Base-by-base conservation (phyloP, 345 rosid species). In the Populus ilicifolia region DNA sequence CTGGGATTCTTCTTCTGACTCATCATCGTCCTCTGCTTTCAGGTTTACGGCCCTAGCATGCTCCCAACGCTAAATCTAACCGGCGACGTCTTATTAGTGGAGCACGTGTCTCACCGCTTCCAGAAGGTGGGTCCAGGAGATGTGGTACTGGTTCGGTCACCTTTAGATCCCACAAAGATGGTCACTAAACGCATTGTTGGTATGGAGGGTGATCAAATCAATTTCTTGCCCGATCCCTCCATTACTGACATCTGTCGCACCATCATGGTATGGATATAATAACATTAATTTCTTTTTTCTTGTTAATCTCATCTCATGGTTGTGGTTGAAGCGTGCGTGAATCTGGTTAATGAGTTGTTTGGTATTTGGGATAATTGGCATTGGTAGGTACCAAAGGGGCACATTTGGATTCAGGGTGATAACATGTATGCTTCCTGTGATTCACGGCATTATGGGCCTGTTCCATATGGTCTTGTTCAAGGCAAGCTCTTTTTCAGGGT, bases 331-430 rank as follows among this genome's bases (percentile, higher is more conserved):
- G 6, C 27, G 13, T 41, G 6, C 18, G 13, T 63, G 38, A 20
- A 8, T 18, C 10, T 59, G 25, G 10, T 59, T 39, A 52, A 36
- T 73, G 7, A 7, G 5, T 78, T 50, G 5, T 20, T 8, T 61
- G 70, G 21, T 35, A 21, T 64, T 64, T 29, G 16, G 29, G 52
- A 29, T 46, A 21, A 56, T 69, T 74, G 73, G 44, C 48, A 9
- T 41, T 73, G 10, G 1, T 78, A 92, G 97, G 89, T 91, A 27
- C 97, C 98, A 29, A 88, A 87, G 84, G 98, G 96, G 38, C 96
- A 94, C 81, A 88, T 92, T 72, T 94, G 97, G 97, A 87, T 94
- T 77, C 96, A 94, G 76, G 97, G 97, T 43, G 98, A 94, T 84
- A 94, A 92, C 77, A 38, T 87, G 72, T 89, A 91, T 81, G 90